Conservation (phyloP, 768 basidiomycete species). For the Hortiboletus flavorubellus region DNA sequence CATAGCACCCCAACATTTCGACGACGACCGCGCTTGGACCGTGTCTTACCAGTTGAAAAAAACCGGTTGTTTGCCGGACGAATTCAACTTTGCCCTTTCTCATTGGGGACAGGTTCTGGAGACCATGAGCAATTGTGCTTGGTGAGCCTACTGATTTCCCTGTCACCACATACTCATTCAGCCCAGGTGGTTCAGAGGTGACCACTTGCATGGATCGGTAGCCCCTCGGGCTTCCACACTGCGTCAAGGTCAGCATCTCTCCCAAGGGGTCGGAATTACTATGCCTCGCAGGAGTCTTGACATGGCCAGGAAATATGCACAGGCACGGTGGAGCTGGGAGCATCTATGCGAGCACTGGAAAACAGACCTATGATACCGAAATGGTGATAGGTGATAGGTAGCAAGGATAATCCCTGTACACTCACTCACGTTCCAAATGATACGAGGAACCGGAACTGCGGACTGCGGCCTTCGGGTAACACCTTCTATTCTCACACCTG, state of each 20-base stretch:
- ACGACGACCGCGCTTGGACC: not conserved
- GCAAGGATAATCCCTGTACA: too few relatives aligned
- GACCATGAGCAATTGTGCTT: not conserved
- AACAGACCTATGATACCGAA: too few relatives aligned
- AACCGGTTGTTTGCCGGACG: not conserved
- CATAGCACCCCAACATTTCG: not conserved
- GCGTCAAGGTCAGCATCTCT: not conserved
- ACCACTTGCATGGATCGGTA: slow-evolving; percentile 9
- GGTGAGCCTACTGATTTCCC: not conserved
- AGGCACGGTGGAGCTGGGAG: slow-evolving; percentile 5
- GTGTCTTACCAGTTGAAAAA: slow-evolving; percentile 11
- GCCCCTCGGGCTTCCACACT: slow-evolving; percentile 4
- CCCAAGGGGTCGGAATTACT: slow-evolving; percentile 7
- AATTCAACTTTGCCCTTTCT: slow-evolving; percentile 6
- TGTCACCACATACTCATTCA: not conserved
- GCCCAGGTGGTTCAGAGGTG: slow-evolving; percentile 12
- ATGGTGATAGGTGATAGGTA: too few relatives aligned
- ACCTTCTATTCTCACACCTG: too few relatives aligned
- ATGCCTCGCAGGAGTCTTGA: not conserved
- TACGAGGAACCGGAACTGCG: too few relatives aligned
- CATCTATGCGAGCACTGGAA: slow-evolving; percentile 1
- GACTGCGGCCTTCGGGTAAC: too few relatives aligned
- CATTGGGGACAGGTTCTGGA: slow-evolving; percentile 1
- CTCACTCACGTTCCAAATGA: too few relatives aligned
- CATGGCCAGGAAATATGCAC: slow-evolving; percentile 8